Base-by-base conservation (phyloP, 345 rosid species). In the Turritis glabra region DNA sequence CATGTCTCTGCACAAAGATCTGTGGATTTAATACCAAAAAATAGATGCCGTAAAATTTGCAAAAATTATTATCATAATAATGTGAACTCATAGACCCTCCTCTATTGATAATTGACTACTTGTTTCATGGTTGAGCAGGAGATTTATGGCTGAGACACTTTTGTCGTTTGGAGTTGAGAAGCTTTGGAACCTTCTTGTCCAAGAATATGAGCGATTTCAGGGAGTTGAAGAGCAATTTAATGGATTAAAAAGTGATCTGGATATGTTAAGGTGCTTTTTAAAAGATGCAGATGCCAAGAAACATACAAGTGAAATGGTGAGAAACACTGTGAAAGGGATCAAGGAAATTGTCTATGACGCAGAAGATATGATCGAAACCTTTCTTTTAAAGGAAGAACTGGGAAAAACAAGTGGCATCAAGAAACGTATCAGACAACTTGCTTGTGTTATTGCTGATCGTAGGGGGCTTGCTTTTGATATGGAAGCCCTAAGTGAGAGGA, bases 251-350 rank as follows among this genome's bases (percentile, higher is more conserved):
- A 53, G 22, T 43, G 79, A 76, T 5, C 37, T 82, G 1, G 46
- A 30, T n/a, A 38, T 44, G 54, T 72, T 79, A 71, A 70, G 61
- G 3, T 65, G 74, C 15, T 79, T 76, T 51, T 38, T 76, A 32
- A 32, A 64, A 73, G 85, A 82, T 54, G 75, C 75, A 2, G 72
- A 73, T 40, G 68, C 74, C 10, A 74, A 65, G 27, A 79, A 69
- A 29, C 73, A 79, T 27, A 38, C 22, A 15, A 77, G 76, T 3
- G 69, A 59, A 21, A 17, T 69, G 15, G 77, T 77, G 18, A 68
- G 38, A 23, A 71, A 57, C 19, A 60, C 66, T 75, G 72, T 79
- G 26, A 72, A 77, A 5, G 69, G 65, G 1, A 67, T 79, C 64
- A 69, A 77, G 46, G 58, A 64, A 32, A 74, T 58, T 7, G 64